phyloP scores from a whole-genome alignment of 495 filamentous ascomycete species.

The Sabuloglossum arenarium region DNA sequence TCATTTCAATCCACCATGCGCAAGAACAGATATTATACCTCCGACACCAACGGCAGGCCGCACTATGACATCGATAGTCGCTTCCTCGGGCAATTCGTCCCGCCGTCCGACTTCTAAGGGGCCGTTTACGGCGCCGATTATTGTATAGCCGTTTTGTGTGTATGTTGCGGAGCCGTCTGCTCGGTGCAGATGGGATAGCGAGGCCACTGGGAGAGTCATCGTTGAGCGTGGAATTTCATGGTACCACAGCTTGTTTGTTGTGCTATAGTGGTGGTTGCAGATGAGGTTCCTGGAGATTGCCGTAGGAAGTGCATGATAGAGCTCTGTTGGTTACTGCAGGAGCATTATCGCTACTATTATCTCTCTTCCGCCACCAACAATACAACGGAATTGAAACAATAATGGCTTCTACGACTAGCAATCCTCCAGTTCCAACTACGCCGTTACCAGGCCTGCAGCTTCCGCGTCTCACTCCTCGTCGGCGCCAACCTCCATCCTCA shows the following conservation, averaged over 20 bases:
- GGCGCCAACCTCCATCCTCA: conserved; percentile 27
- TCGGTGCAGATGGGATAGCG: conserved; percentile 39
- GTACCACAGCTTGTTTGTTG: no score
- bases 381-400: not conserved
- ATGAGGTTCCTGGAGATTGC: conserved; percentile 2
- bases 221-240: no score
- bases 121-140: conserved; percentile 73
- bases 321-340: not conserved
- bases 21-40: conserved; percentile 33
- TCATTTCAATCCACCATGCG: no score
- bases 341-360: not conserved
- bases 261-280: no score
- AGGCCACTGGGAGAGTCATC: not conserved
- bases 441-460: conserved; percentile 19
- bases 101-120: conserved; percentile 78
- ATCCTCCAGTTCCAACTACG: not conserved
- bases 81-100: conserved; percentile 78
- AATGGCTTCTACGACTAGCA: not conserved
- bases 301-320: conserved; percentile 3
- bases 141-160: conserved; percentile 51
- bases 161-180: conserved; percentile 81
- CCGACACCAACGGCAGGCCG: conserved; percentile 69
- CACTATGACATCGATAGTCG: conserved; percentile 73
- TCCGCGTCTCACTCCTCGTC: conserved; percentile 46
- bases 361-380: conserved; percentile 9